A percentile compares a stretch with the other conserved stretches of the same genome.
Conservation (phyloP, 2,329 filamentous ascomycete species). For the Claviceps monticola region DNA sequence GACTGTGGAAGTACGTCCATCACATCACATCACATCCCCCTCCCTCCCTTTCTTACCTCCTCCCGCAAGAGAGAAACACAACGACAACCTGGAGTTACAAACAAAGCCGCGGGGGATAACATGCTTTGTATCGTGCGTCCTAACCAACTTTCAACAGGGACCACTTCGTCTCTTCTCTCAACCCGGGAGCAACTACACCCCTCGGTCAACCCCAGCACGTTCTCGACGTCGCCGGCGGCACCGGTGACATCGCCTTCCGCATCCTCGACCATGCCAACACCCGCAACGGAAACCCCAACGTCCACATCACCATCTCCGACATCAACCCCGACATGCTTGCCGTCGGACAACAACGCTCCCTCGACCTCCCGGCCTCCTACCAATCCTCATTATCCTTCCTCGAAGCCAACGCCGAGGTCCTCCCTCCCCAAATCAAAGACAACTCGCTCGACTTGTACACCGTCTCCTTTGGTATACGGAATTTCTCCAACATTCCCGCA, state of each 20-base stretch:
- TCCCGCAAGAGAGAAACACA: too few species aligned
- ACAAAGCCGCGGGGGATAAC: not conserved
- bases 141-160: constrained; percentile 35
- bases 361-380: constrained; percentile 39
- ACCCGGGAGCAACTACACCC: constrained; percentile 53
- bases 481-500: constrained; percentile 83
- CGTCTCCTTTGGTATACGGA: constrained; percentile 92
- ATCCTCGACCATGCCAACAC: constrained; percentile 82
- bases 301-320: constrained; percentile 81
- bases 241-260: constrained; percentile 94
- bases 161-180: constrained; percentile 82
- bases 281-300: constrained; percentile 59
- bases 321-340: constrained; percentile 93
- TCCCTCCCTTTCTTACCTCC: not conserved
- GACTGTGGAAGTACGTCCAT: constrained; percentile 65
- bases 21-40: too few species aligned
- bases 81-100: too few species aligned
- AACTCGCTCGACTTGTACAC: constrained; percentile 87
- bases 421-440: constrained; percentile 48
- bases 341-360: constrained; percentile 70
- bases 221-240: constrained; percentile 92
- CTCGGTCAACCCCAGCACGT: constrained; percentile 47
- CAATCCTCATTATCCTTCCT: constrained; percentile 57
- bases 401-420: constrained; percentile 76
- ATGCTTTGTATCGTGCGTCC: not conserved